Evolutionary conservation across 192 early-diverging fungal species (phyloP).

Genomic region (Backusella tuberculispora): DNA sequence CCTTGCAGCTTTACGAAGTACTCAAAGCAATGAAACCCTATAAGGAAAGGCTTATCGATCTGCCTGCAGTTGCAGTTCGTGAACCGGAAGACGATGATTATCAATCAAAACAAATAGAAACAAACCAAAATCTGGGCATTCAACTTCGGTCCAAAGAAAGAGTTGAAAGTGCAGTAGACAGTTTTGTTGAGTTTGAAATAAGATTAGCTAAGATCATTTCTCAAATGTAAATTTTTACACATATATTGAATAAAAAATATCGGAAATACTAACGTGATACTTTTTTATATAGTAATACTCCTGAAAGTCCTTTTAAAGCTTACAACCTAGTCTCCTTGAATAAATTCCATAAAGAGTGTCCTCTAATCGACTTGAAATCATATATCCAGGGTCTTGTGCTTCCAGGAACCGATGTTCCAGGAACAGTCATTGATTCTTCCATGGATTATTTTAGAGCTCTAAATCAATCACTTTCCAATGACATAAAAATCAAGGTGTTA

Average conservation of each 20-base stretch:
- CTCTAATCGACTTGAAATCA: no score
- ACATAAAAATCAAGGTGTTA: not conserved
- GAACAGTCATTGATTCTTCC: no score
- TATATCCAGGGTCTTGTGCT: no score
- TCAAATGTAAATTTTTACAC: not conserved
- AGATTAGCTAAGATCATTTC: not conserved
- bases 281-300: no score
- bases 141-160: not conserved
- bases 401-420: no score
- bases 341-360: no score
- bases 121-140: not conserved
- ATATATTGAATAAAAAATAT: not conserved
- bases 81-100: slow-evolving; percentile 47
- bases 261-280: not conserved
- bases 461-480: slow-evolving; percentile 30
- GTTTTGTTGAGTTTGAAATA: not conserved
- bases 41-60: not conserved
- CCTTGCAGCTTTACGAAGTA: not conserved
- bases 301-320: no score
- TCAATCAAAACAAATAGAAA: slow-evolving; percentile 41
- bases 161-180: not conserved
- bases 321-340: no score
- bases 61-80: not conserved
- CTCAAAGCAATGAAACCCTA: not conserved
- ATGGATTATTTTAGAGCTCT: no score